phyloP scores from a whole-genome alignment of 1,284 basidiomycete species.

The Cryptococcus sp. region DNA sequence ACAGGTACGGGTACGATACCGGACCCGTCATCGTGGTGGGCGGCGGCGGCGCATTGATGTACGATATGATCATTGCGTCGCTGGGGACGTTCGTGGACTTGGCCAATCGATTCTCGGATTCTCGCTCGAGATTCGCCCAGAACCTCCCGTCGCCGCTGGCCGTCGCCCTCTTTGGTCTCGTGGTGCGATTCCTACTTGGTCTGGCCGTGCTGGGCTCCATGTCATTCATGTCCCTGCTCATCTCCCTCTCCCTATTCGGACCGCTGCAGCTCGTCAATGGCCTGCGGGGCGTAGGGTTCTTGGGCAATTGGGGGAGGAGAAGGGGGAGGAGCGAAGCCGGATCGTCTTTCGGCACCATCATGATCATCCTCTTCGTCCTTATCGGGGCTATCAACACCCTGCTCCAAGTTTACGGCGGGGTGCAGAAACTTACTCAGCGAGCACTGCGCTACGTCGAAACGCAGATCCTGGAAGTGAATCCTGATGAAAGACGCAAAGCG shows the following conservation, averaged over 20 bases:
- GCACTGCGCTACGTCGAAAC: constrained; percentile 45
- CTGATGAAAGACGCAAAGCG: constrained; percentile 25
- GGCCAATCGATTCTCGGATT: constrained; percentile 24
- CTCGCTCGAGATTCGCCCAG: neutral
- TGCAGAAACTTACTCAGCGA: constrained; percentile 25
- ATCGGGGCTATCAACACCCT: constrained; percentile 44
- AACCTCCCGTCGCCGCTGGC: constrained; percentile 9
- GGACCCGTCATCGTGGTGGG: constrained; percentile 31
- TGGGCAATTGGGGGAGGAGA: constrained; percentile 28
- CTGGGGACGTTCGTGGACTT: constrained; percentile 40
- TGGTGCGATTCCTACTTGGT: constrained; percentile 45
- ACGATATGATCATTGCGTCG: constrained; percentile 37
- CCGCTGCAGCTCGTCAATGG: constrained; percentile 48
- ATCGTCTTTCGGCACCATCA: constrained; percentile 23
- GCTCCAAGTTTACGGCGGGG: constrained; percentile 34
- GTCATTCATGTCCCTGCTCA: constrained; percentile 45
- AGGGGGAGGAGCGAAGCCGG: constrained; percentile 13
- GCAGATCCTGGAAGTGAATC: constrained; percentile 47
- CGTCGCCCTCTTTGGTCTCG: constrained; percentile 15
- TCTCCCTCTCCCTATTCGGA: constrained; percentile 44
- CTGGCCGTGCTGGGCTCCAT: constrained; percentile 49
- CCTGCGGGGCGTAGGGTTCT: constrained; percentile 37
- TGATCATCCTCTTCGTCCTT: constrained; percentile 40
- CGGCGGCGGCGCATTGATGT: constrained; percentile 35
- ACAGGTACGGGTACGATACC: constrained; percentile 15